These are phyloP conservation scores for Ganoderma lingzhi DNA, from an alignment of 1,284 basidiomycete species.

Conservation along the genomic window DNA sequence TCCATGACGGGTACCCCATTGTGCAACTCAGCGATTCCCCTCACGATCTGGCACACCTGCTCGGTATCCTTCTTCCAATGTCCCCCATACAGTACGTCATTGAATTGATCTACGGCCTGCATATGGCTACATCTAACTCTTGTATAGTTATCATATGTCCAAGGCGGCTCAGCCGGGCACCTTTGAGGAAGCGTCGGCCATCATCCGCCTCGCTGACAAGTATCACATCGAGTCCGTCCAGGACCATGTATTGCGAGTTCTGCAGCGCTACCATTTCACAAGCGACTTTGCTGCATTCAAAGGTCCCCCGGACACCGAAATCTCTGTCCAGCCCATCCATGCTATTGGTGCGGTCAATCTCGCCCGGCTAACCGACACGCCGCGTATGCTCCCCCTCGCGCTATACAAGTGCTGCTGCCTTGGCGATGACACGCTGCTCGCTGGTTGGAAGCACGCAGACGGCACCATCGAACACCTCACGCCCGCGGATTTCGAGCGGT, in stretches of 20 bases:
- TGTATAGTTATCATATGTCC: background rate
- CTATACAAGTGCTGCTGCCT: slow-evolving; percentile 6
- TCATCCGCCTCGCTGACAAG: slow-evolving; percentile 24
- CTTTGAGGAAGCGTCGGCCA: slow-evolving; percentile 5
- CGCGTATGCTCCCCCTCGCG: slow-evolving; percentile 11
- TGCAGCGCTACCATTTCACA: background rate
- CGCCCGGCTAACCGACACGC: slow-evolving; percentile 8
- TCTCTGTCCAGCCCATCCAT: background rate
- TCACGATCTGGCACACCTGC: background rate
- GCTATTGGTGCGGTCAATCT: slow-evolving; percentile 15
- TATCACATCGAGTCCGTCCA: slow-evolving; percentile 20
- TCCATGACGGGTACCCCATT: background rate
- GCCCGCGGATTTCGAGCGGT: background rate
- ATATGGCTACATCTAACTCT: background rate
- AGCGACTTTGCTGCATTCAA: background rate
- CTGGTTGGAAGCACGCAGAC: slow-evolving; percentile 5
- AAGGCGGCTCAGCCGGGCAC: background rate
- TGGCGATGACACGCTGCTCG: background rate
- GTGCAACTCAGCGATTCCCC: background rate
- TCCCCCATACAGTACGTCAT: background rate
- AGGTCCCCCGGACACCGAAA: background rate
- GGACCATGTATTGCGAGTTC: background rate
- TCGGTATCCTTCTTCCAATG: background rate
- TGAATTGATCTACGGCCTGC: background rate
- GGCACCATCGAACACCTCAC: slow-evolving; percentile 6